Evolutionary conservation across 2,329 filamentous ascomycete species (phyloP), one percentile per base, ranked within the genome.

Genomic region (Fusarium pseudograminearum): DNA sequence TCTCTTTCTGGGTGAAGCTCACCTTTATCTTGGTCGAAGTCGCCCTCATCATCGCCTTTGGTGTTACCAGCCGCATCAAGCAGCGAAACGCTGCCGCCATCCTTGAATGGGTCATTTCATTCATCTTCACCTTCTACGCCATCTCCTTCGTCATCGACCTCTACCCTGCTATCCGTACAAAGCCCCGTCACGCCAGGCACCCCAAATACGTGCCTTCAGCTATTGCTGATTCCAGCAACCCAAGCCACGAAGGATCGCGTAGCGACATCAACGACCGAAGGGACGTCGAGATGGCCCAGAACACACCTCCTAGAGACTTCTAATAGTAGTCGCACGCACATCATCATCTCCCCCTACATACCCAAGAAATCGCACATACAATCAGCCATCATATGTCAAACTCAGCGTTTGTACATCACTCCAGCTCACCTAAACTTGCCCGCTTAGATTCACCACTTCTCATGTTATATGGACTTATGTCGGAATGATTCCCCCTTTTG

Each of bases 111-210:
- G 77, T 88, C 64, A 89, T 98, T 69, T 88, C 93, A 33, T 89
- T 97, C 76, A 85, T 97, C 76, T 98, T 94, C 82, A 93, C 92
- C 55, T 91, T 94, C 76, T 98, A 97, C 81, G 85, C 97, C 65
- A 86, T 95, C 67, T 93, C 91, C 65, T 98, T 97, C 83, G 86
- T 91, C 75, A 85, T 98, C 77, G 95, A 99, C 81, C 88, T 99
- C 51, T 85, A 92, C 69, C 96, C 96, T 0, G 93, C 93, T 14
- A 83, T 91, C 4, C 83, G 86, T 66, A 91, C 89, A 14, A 88
- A 86, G 59, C 51, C 60, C 9, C 74, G 59, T 24, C 61, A 67
- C 22, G 58, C 72, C 20, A 74, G 79, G 36, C 80, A 77, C 26
- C 61, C 69, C 5, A 81, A 79, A 64, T 56, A 44, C 33, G 46